Percentiles rank a stretch among this genome's conserved stretches.
phyloP scores from a whole-genome alignment of 2,329 filamentous ascomycete genomes.

The Cladosporium sp. region DNA sequence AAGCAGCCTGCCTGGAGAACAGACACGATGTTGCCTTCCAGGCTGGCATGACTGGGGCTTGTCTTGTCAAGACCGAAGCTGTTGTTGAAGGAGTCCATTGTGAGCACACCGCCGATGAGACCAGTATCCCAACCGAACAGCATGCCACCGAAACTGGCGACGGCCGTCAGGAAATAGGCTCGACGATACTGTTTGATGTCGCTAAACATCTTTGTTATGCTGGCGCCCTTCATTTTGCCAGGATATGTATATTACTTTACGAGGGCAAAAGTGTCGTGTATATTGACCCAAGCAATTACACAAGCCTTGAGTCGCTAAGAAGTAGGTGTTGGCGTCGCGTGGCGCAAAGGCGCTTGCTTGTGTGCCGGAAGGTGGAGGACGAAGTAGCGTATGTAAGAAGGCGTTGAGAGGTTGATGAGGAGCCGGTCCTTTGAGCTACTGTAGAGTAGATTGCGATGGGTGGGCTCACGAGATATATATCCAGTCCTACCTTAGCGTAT shows the following conservation, averaged over 20 bases:
- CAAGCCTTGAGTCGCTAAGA: slow-evolving; percentile 2
- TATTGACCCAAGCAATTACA: not conserved
- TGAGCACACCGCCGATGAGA: slow-evolving; percentile 35
- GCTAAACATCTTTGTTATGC: slow-evolving; percentile 32
- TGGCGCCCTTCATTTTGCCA: slow-evolving; percentile 30
- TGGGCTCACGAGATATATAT: slow-evolving; percentile 6
- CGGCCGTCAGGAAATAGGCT: slow-evolving; percentile 38
- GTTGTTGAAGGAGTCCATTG: slow-evolving; percentile 42
- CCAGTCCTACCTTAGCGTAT: not conserved
- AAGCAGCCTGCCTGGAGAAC: slow-evolving; percentile 44
- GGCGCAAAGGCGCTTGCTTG: not conserved
- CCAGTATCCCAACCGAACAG: slow-evolving; percentile 26
- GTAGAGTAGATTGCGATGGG: not conserved
- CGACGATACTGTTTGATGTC: slow-evolving; percentile 39
- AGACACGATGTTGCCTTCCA: slow-evolving; percentile 43
- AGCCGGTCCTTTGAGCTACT: not conserved
- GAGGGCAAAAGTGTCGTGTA: not conserved
- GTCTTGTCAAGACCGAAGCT: slow-evolving; percentile 36
- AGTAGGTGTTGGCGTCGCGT: slow-evolving; percentile 5
- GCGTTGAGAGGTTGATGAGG: not conserved
- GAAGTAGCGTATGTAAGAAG: not conserved
- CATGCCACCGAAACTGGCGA: slow-evolving; percentile 39
- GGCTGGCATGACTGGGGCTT: slow-evolving; percentile 33
- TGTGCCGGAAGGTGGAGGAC: slow-evolving; percentile 1
- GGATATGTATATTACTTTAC: not conserved